Conservation (phyloP, 2,329 filamentous ascomycete genomes). For the Aureobasidium mangrovei region DNA sequence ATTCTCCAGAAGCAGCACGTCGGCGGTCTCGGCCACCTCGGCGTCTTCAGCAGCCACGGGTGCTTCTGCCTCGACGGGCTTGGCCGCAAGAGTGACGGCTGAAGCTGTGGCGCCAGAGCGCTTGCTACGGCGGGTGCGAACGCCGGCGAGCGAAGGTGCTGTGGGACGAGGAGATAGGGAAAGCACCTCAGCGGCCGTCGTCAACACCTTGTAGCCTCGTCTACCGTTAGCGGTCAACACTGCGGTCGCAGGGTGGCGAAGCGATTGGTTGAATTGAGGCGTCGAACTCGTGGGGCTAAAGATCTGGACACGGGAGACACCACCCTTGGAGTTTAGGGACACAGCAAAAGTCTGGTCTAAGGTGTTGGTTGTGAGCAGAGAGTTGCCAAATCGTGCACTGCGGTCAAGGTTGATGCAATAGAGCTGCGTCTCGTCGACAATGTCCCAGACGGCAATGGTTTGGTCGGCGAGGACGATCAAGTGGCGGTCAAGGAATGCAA, state of each 20-base stretch:
- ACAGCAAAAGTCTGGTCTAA: constrained; percentile 37
- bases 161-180: constrained; percentile 28
- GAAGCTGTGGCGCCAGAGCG: background rate
- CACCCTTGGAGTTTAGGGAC: background rate
- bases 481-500: constrained; percentile 64
- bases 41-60: constrained; percentile 18
- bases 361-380: constrained; percentile 63
- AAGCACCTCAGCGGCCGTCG: constrained; percentile 65
- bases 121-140: constrained; percentile 7
- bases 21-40: constrained; percentile 25
- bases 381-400: constrained; percentile 19
- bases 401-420: constrained; percentile 54
- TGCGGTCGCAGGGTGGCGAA: constrained; percentile 37
- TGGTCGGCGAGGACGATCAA: constrained; percentile 67
- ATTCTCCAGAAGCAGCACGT: constrained; percentile 18
- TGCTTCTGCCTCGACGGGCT: background rate
- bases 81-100: constrained; percentile 1
- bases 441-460: constrained; percentile 70
- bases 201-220: constrained; percentile 66
- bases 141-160: background rate
- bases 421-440: constrained; percentile 66
- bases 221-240: constrained; percentile 55
- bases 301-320: constrained; percentile 4
- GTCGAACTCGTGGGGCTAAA: constrained; percentile 3
- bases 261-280: background rate